Conservation (phyloP, 2,329 filamentous ascomycete species). For the Diplodia intermedia region DNA sequence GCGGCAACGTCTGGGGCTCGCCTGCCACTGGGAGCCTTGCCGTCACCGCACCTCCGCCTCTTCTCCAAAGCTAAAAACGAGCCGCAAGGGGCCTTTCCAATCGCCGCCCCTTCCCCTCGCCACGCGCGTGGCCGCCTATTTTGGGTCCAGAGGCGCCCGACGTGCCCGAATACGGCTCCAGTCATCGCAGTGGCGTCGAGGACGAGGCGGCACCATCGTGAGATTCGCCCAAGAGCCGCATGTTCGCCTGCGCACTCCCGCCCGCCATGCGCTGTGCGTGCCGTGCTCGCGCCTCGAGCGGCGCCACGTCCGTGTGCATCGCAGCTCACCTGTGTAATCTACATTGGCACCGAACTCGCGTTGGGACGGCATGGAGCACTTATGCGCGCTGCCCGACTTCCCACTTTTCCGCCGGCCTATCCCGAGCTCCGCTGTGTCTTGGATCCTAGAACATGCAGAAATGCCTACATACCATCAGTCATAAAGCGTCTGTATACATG, state of each 20-base stretch:
- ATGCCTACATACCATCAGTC: slow-evolving; percentile 22
- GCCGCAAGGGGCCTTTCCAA: slow-evolving; percentile 31
- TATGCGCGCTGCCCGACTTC: slow-evolving; percentile 21
- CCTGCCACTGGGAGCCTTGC: slow-evolving; percentile 21
- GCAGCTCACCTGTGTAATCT: slow-evolving; percentile 29
- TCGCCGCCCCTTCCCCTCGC: slow-evolving; percentile 18
- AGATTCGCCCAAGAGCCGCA: slow-evolving; percentile 31
- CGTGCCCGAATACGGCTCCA: slow-evolving; percentile 6
- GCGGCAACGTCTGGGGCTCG: slow-evolving; percentile 20
- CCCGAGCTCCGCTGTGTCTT: slow-evolving; percentile 1
- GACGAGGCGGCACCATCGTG: slow-evolving; percentile 7
- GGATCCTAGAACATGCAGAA: slow-evolving; percentile 25
- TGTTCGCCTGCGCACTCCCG: slow-evolving; percentile 26
- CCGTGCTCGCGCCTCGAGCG: slow-evolving; percentile 20
- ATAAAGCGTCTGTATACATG: slow-evolving; percentile 24
- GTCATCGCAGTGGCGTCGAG: slow-evolving; percentile 8
- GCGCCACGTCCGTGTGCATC: slow-evolving; percentile 31
- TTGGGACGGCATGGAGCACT: slow-evolving; percentile 18
- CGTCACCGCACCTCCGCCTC: slow-evolving; percentile 26
- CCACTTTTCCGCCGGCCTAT: slow-evolving; percentile 16
- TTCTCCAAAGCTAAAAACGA: slow-evolving; percentile 4
- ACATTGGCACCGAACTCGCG: neutral
- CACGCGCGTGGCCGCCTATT: slow-evolving; percentile 28
- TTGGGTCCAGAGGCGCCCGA: slow-evolving; percentile 9
- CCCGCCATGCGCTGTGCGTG: neutral